Conservation (phyloP, 257 asterid genomes). For the Lycium barbarum region DNA sequence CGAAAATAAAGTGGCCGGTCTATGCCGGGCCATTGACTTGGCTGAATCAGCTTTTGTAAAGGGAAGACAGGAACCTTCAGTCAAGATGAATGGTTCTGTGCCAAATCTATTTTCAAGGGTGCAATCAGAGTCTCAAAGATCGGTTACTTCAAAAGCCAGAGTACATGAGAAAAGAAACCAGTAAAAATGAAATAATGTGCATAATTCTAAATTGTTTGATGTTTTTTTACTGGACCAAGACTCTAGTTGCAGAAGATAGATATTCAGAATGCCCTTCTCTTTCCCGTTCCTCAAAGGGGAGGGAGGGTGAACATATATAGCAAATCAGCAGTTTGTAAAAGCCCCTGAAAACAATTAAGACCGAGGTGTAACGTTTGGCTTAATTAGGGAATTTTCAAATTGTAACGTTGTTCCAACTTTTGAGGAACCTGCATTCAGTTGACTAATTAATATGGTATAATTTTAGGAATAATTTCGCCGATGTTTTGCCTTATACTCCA, state of each 20-base stretch:
- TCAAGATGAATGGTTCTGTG: constrained; percentile 24
- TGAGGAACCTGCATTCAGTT: background rate
- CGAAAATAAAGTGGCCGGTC: constrained; percentile 74
- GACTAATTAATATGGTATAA: background rate
- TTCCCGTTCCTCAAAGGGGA: background rate
- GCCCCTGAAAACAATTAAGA: background rate
- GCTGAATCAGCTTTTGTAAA: constrained; percentile 80
- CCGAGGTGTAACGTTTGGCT: background rate
- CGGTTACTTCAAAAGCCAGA: background rate
- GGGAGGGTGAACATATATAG: background rate
- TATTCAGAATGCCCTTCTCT: background rate
- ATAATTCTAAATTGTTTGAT: background rate
- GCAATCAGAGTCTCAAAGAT: background rate
- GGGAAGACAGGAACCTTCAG: background rate
- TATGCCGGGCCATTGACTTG: constrained; percentile 77
- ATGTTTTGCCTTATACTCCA: too few species aligned
- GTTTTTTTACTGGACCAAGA: too few species aligned
- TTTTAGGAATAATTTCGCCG: too few species aligned
- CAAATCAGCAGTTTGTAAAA: background rate
- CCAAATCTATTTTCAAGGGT: background rate
- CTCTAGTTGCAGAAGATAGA: background rate
- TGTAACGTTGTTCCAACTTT: background rate
- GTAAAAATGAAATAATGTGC: background rate
- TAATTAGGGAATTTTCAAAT: background rate
- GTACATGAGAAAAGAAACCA: background rate